Base-by-base conservation (phyloP, 495 filamentous ascomycete genomes). In the Penicillium coffeae region DNA sequence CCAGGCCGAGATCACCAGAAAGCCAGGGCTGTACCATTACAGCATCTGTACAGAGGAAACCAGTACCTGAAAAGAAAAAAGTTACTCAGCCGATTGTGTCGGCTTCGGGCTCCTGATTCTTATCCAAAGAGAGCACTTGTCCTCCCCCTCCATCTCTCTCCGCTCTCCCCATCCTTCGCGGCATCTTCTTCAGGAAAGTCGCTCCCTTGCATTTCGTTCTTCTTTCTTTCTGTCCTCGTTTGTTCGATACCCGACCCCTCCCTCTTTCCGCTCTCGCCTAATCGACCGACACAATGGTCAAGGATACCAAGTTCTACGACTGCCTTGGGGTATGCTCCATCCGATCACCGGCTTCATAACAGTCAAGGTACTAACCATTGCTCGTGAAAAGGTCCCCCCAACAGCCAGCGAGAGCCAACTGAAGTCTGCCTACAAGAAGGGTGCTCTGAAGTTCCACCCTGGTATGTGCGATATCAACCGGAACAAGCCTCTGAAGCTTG, bases 361-460 rank as follows among this genome's bases (percentile, higher is more conserved):
- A 27, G 16, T 6, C 18, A 41, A 36, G n/a, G n/a, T n/a, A 42
- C 48, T 39, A 32, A 57, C 30, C 18, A 20, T 59, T 56, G 45
- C 59, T 53, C n/a, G n/a, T 50, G 30, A 38, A 18, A 58, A 94
- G 89, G 88, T 95, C 46, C 34, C 81, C 51, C 79, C 87, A 42
- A 79, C 73, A 49, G 85, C 83, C 48, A 80, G 81, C 37, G 90
- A 95, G 43, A 73, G 81, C 54, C 84, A 95, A 68, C 69, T 96
- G 49, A 94, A 88, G 74, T 85, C 87, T 58, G 90, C 91, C 38
- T 96, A 95, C 76, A 90, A 88, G 73, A 88, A 87, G 59, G 85
- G 86, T 60, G 90, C 90, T 37, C 73, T 95, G 41, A 93, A 92
- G 69, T 87, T 84, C 60, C 91, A 96, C 71, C 91, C 91, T 63